Evolutionary conservation across 1,284 basidiomycete species (phyloP).

Genomic region (Cutaneotrichosporon sp.): DNA sequence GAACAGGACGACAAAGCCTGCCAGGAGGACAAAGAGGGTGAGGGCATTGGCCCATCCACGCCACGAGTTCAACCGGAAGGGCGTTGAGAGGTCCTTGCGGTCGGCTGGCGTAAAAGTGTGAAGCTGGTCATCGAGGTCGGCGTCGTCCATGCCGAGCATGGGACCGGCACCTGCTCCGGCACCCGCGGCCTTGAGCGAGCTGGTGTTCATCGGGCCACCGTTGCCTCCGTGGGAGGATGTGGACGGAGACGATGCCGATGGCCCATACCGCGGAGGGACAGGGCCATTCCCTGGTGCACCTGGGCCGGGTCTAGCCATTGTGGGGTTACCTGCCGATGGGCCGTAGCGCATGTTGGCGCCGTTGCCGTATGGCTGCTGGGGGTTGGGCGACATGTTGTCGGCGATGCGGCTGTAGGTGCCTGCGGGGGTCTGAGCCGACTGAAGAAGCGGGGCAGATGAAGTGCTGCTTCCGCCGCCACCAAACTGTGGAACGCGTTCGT

Average conservation of each 20-base stretch:
- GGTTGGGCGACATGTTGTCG: constrained; percentile 10
- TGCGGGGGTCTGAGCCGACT: constrained; percentile 23
- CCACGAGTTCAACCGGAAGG: constrained; percentile 41
- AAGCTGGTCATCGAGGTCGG: constrained; percentile 53
- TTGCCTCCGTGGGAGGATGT: not conserved
- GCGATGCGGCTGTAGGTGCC: constrained; percentile 36
- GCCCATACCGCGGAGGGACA: constrained; percentile 5
- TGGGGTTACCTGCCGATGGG: constrained; percentile 1
- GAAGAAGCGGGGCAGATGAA: constrained; percentile 22
- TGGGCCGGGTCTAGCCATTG: too few relatives aligned
- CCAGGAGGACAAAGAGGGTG: constrained; percentile 48
- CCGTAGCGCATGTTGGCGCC: constrained; percentile 9
- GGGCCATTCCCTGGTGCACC: too few relatives aligned
- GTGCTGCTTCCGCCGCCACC: not conserved
- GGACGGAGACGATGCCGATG: not conserved
- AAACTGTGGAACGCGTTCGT: constrained; percentile 1
- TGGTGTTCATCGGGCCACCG: not conserved
- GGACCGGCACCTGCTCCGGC: not conserved
- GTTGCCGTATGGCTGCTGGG: not conserved
- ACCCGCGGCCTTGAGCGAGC: not conserved
- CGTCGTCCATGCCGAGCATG: constrained; percentile 25
- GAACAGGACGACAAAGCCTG: constrained; percentile 59
- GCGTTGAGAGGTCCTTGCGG: constrained; percentile 42
- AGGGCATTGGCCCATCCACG: constrained; percentile 55
- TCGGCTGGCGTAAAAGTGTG: constrained; percentile 53